Percentiles rank a stretch among this genome's conserved stretches.
Evolutionary conservation across 2,329 filamentous ascomycete species (phyloP).

Genomic region (Elsinoe fawcettii): DNA sequence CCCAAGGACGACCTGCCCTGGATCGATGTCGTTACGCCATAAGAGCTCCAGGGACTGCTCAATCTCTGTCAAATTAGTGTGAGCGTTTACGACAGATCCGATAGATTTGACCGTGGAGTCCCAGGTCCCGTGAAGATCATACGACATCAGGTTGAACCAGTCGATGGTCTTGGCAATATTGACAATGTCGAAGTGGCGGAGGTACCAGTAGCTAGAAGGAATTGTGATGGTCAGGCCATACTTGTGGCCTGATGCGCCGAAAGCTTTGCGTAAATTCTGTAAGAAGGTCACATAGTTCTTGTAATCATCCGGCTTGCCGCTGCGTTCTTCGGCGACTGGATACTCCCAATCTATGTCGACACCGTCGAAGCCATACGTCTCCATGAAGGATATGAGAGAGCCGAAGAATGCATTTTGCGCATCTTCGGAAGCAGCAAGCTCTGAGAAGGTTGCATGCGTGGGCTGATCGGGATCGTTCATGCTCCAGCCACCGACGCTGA

Average conservation of each 20-base stretch:
- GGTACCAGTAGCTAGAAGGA: conserved; percentile 19
- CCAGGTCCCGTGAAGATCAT: conserved; percentile 42
- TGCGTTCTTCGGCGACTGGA: conserved; percentile 21
- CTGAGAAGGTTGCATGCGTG: conserved; percentile 22
- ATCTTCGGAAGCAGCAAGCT: conserved; percentile 27
- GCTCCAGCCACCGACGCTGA: conserved; percentile 38
- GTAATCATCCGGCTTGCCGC: conserved; percentile 31
- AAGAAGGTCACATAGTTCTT: conserved; percentile 17
- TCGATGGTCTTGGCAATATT: conserved; percentile 14
- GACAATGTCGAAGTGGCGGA: conserved; percentile 19
- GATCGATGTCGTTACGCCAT: conserved; percentile 38
- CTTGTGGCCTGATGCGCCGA: conserved; percentile 23
- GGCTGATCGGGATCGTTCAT: conserved; percentile 29
- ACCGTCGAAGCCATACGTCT: conserved; percentile 38
- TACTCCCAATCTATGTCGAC: conserved; percentile 44
- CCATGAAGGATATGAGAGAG: conserved; percentile 35
- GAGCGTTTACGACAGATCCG: conserved; percentile 30
- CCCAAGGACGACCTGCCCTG: conserved; percentile 35
- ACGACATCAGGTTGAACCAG: conserved; percentile 38
- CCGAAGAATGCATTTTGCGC: conserved; percentile 33
- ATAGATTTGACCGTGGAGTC: conserved; percentile 26
- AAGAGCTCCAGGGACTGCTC: conserved; percentile 36
- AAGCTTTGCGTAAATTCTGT: conserved; percentile 17
- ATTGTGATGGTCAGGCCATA: conserved; percentile 38
- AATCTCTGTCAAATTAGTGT: conserved; percentile 45